phyloP scores from a whole-genome alignment of 1,139 yeast genomes.

The Yamadazyma taylorii region DNA sequence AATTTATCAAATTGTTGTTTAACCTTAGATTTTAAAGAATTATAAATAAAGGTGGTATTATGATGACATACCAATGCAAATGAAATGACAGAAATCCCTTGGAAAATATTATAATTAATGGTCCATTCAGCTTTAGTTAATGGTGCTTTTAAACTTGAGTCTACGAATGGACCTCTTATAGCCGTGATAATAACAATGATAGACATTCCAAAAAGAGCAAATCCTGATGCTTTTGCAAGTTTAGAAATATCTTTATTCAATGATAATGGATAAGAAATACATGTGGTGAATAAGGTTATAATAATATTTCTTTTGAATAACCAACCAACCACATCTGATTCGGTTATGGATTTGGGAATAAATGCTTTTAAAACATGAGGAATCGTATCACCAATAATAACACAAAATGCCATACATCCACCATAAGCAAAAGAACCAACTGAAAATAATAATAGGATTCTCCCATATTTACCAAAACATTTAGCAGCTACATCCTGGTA shows the following conservation, averaged over 20 bases:
- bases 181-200: constrained; percentile 75
- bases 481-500: constrained; percentile 84
- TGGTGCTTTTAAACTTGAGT: constrained; percentile 45
- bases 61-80: constrained; percentile 95
- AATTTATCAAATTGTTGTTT: constrained; percentile 69
- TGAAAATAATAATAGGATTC: constrained; percentile 63
- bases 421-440: constrained; percentile 93
- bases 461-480: constrained; percentile 78
- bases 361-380: constrained; percentile 83
- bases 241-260: constrained; percentile 79
- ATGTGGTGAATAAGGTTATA: constrained; percentile 65
- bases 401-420: constrained; percentile 91
- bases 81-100: constrained; percentile 87
- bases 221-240: constrained; percentile 82
- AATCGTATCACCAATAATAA: constrained; percentile 91
- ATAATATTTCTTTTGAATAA: constrained; percentile 65
- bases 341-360: constrained; percentile 51
- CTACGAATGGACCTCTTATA: constrained; percentile 67
- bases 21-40: constrained; percentile 76
- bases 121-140: constrained; percentile 51
- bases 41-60: constrained; percentile 85
- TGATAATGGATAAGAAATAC: constrained; percentile 81
- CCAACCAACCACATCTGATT: constrained; percentile 41
- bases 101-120: constrained; percentile 68
- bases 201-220: constrained; percentile 83